These are phyloP conservation scores for Ambrosia trifida DNA, from an alignment of 129 eudicot genomes.

Conservation along the genomic window DNA sequence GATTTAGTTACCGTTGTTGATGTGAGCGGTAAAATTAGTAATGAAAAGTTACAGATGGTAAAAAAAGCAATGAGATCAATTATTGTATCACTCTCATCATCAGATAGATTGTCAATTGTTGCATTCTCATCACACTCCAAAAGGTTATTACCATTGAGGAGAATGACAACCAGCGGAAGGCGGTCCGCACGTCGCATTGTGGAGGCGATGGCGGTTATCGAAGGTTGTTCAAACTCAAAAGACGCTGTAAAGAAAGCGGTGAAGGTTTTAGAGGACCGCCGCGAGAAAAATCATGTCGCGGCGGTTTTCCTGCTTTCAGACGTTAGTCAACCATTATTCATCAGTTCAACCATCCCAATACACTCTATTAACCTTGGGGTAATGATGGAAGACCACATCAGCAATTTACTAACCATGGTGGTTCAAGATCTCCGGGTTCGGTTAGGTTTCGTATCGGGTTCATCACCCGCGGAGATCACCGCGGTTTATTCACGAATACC, in stretches of 20 bases:
- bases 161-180: conserved; percentile 70
- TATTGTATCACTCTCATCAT: conserved; percentile 60
- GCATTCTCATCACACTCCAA: conserved; percentile 79
- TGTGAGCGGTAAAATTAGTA: conserved; percentile 51
- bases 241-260: conserved; percentile 79
- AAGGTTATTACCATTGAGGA: conserved; percentile 62
- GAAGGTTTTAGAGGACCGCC: conserved; percentile 80
- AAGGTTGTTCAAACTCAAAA: conserved; percentile 49
- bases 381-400: conserved; percentile 31
- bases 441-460: conserved; percentile 55
- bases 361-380: conserved; percentile 40
- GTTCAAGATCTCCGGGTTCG: conserved; percentile 61
- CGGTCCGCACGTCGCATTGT: conserved; percentile 75
- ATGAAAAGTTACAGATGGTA: conserved; percentile 50
- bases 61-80: conserved; percentile 62
- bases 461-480: conserved; percentile 52
- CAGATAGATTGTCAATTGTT: conserved; percentile 82
- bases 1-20: conserved; percentile 83
- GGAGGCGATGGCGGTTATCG: conserved; percentile 57
- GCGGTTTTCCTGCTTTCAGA: conserved; percentile 64
- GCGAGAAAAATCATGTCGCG: conserved; percentile 60
- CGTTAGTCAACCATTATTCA: conserved; percentile 29
- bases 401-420: conserved; percentile 42
- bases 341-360: conserved; percentile 57
- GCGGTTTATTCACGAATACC: conserved; percentile 64